These are phyloP conservation scores for Phytophthora sojae DNA, from an alignment of 352 stramenopile species.

Conservation along the genomic window DNA sequence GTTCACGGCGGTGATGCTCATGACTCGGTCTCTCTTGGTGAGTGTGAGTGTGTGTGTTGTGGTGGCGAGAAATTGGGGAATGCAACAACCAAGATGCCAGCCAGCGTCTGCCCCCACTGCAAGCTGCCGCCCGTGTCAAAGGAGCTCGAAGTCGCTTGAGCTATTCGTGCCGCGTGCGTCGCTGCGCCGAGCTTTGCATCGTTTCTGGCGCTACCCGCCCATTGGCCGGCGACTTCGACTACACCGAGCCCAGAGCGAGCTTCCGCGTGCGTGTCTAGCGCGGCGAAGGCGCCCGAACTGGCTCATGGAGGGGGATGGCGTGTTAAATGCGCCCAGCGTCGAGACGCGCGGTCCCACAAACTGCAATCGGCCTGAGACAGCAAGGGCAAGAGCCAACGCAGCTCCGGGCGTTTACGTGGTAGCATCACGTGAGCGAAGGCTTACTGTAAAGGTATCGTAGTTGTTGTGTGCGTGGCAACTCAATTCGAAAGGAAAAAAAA, in stretches of 20 bases:
- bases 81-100: neutral
- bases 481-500: too few relatives aligned
- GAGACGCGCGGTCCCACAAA: neutral
- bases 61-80: constrained; percentile 14
- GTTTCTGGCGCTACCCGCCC: constrained; percentile 13
- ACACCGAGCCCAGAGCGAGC: neutral
- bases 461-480: too few relatives aligned
- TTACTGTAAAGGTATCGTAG: too few relatives aligned
- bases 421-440: too few relatives aligned
- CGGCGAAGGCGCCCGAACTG: neutral
- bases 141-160: neutral
- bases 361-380: neutral
- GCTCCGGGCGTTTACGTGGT: neutral
- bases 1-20: constrained; percentile 19
- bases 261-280: constrained; percentile 21
- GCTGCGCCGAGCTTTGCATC: constrained; percentile 6
- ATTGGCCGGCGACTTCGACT: constrained; percentile 17
- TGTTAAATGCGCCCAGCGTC: constrained; percentile 26
- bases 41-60: neutral
- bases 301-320: constrained; percentile 7
- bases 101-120: neutral
- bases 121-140: constrained; percentile 14
- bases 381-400: neutral
- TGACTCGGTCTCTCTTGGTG: neutral
- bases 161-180: constrained; percentile 24